These are phyloP conservation scores for Stephania cephalantha DNA, from an alignment of 164 flowering plant genomes.

Conservation along the genomic window DNA sequence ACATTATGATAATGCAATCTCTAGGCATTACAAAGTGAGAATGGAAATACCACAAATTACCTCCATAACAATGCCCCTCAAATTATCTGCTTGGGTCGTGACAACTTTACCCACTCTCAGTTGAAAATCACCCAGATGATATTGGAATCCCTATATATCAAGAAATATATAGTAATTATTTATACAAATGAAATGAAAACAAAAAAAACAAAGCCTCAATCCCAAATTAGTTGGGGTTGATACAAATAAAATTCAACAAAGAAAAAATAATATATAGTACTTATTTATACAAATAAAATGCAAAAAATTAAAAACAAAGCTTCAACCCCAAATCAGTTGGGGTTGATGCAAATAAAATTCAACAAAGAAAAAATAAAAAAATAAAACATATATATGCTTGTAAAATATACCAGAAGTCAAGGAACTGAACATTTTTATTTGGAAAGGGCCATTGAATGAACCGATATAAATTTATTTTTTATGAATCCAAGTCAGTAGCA, in stretches of 20 bases:
- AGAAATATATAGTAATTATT: not conserved
- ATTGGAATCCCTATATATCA: conserved; percentile 59
- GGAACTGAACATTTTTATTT: not conserved
- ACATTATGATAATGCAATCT: not conserved
- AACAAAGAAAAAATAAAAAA: not conserved
- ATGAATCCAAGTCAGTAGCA: too few species aligned
- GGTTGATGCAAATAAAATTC: not conserved
- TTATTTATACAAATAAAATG: not conserved
- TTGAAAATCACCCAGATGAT: conserved; percentile 84
- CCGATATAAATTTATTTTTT: not conserved
- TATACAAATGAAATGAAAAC: not conserved
- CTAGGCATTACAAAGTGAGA: not conserved
- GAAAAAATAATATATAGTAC: not conserved
- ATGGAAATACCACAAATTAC: conserved; percentile 31
- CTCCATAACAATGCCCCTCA: conserved; percentile 93
- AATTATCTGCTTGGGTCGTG: conserved; percentile 51
- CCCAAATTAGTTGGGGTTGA: too few species aligned
- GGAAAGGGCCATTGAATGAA: not conserved
- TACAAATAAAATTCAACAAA: not conserved
- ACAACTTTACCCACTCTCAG: conserved; percentile 80
- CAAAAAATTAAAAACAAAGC: not conserved
- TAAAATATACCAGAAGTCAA: not conserved
- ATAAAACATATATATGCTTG: not conserved
- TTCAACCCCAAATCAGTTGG: too few species aligned
- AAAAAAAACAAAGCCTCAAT: too few species aligned